phyloP scores from a whole-genome alignment of 768 basidiomycete genomes.

The Crassisporium funariophilum region DNA sequence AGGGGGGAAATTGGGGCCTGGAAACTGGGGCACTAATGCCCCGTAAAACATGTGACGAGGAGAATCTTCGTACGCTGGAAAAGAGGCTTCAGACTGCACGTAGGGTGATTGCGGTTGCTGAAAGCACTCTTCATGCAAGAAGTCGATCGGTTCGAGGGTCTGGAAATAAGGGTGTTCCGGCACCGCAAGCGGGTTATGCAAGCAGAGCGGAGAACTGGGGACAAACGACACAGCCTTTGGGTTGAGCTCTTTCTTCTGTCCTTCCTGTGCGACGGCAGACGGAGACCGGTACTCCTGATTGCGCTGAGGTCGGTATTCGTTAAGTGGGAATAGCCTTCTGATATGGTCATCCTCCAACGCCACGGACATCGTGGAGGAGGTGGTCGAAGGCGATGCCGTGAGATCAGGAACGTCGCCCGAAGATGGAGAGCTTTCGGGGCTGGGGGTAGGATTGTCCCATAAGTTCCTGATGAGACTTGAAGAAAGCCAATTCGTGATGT shows the following conservation, averaged over 20 bases:
- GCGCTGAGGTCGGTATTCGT: not conserved
- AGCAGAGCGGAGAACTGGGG: constrained; percentile 6
- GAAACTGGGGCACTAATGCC: too few species aligned
- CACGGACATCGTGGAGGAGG: constrained; percentile 13
- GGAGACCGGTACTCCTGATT: too few species aligned
- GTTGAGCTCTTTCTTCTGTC: constrained; percentile 16
- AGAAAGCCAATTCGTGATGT: not conserved
- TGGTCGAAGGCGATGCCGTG: constrained; percentile 16
- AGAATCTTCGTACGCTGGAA: too few species aligned
- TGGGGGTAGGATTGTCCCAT: too few species aligned
- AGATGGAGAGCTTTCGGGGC: not conserved
- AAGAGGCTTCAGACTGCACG: too few species aligned
- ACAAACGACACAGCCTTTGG: constrained; percentile 17
- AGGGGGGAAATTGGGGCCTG: too few species aligned
- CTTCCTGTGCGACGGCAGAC: too few species aligned
- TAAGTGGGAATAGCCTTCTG: constrained; percentile 15
- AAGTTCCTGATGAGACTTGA: not conserved
- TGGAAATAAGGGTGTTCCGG: constrained; percentile 1
- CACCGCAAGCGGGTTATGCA: constrained; percentile 1
- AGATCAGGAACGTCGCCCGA: constrained; percentile 11
- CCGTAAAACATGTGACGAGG: too few species aligned
- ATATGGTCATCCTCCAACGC: constrained; percentile 21
- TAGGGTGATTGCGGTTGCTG: too few species aligned
- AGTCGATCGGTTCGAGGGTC: constrained; percentile 2
- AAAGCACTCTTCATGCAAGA: too few species aligned